Evolutionary conservation across 75 land plant genomes (phyloP), one percentile per base, ranked within the genome.

Genomic region (Ceratopteris richardii): DNA sequence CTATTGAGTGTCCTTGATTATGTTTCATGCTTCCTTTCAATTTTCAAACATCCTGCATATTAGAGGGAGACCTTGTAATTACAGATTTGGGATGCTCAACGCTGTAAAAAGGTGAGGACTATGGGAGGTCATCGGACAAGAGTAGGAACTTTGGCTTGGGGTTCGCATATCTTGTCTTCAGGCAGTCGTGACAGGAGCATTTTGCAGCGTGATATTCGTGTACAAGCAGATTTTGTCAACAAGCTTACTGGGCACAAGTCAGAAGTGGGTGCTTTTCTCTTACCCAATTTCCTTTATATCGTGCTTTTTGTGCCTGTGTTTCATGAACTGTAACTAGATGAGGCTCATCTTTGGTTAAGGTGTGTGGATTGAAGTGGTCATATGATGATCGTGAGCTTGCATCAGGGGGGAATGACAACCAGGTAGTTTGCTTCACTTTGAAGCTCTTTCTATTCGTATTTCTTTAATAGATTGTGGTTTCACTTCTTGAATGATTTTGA

Each of bases 311-410:
- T 10, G 23, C 23, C 23, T 54, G 37, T 33, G 37, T 33, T 33
- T 33, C 3, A 9, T 33, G 37, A 33, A 33, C 3, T 33, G 7
- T 20, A 3, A 21, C 11, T 3, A 50, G 51, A 24, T 21, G 24
- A 50, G 24, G 25, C 51, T 50, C 10, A 20, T 21, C 12, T 24
- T 3, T 21, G 21, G 25, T 21, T 11, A 50, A 86, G 90, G 90
- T 86, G 56, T 86, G 86, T 72, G 90, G 90, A n/a, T 70, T 86
- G n/a, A 86, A 86, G 54, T 86, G 90, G 90, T 86, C 86, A 16
- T 80, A 74, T 75, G 90, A 86, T 52, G 77, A 80, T 54, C 80
- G 90, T 29, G 86, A 86, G 65, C 59, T 86, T 42, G 90, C 86
- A 57, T 86, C 90, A 14, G 90, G 90, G 39, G 90, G 90, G 22